A percentile compares a stretch with the other conserved stretches of the same genome.
phyloP scores from a whole-genome alignment of 352 stramenopile genomes.

The Pythium aphanidermatum region DNA sequence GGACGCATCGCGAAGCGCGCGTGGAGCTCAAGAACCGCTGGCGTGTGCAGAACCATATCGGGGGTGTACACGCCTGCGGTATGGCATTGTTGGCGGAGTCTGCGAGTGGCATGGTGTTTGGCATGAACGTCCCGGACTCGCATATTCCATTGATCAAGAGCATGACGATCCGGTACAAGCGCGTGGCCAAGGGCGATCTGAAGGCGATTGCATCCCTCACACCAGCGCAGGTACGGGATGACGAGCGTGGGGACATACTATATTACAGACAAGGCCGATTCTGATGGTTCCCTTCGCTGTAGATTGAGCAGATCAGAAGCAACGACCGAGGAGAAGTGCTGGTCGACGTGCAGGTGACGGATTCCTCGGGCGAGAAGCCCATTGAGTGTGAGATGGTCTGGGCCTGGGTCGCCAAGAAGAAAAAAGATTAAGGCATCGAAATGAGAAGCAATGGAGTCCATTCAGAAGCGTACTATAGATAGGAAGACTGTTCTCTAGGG shows the following conservation, averaged over 20 bases:
- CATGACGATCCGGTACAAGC: constrained; percentile 81
- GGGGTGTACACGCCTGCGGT: constrained; percentile 76
- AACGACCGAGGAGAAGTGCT: constrained; percentile 71
- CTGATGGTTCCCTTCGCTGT: not conserved
- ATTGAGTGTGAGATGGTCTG: constrained; percentile 84
- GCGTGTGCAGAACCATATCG: constrained; percentile 87
- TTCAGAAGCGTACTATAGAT: not conserved
- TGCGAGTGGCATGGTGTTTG: constrained; percentile 77
- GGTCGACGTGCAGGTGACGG: constrained; percentile 68
- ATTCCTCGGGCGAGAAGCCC: constrained; percentile 58
- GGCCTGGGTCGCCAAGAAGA: constrained; percentile 77
- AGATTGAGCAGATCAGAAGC: constrained; percentile 48
- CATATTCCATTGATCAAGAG: constrained; percentile 77
- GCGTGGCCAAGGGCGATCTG: constrained; percentile 61
- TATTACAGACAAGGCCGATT: too few species aligned
- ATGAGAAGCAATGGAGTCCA: too few species aligned
- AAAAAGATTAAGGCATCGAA: constrained; percentile 25
- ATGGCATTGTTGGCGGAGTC: constrained; percentile 84
- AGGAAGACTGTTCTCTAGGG: not conserved
- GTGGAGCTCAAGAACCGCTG: constrained; percentile 65
- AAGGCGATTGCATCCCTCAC: constrained; percentile 63
- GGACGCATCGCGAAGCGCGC: constrained; percentile 31
- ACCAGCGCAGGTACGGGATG: constrained; percentile 51
- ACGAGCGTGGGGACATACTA: too few species aligned
- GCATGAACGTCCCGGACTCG: constrained; percentile 83